phyloP scores from a whole-genome alignment of 768 basidiomycete species.

The Tubosaeta brunneosetosa region DNA sequence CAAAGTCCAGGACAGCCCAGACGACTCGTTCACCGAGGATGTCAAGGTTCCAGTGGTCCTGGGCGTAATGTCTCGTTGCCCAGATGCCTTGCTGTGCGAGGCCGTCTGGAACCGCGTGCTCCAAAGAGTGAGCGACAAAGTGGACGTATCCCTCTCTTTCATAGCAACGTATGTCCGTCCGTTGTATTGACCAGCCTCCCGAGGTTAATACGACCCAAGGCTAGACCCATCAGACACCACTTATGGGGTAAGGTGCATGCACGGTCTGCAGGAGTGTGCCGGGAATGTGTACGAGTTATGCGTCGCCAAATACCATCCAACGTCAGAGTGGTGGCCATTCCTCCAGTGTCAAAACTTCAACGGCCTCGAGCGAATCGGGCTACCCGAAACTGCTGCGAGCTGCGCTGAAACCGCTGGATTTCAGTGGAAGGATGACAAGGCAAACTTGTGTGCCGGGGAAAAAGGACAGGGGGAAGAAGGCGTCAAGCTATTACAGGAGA shows the following conservation, averaged over 20 bases:
- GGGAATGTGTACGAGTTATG: constrained; percentile 91
- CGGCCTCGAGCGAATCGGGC: constrained; percentile 58
- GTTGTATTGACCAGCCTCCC: constrained; percentile 2
- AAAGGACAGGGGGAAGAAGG: constrained; percentile 64
- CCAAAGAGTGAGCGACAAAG: constrained; percentile 53
- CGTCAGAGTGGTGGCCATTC: constrained; percentile 75
- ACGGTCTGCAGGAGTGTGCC: constrained; percentile 76
- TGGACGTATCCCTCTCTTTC: constrained; percentile 67
- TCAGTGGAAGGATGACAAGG: constrained; percentile 61
- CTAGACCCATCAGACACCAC: constrained; percentile 57
- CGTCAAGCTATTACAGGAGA: constrained; percentile 56
- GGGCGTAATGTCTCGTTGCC: constrained; percentile 69
- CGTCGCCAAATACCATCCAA: constrained; percentile 53
- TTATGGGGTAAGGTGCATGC: constrained; percentile 79
- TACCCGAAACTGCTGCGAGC: constrained; percentile 52
- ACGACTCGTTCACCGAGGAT: constrained; percentile 10
- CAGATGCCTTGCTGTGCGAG: constrained; percentile 83
- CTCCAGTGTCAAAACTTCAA: constrained; percentile 75
- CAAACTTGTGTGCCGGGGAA: constrained; percentile 54
- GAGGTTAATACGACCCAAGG: constrained; percentile 34
- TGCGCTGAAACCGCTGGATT: constrained; percentile 64
- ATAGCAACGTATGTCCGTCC: constrained; percentile 58
- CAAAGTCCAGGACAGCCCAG: constrained; percentile 18
- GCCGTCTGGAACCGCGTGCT: constrained; percentile 69
- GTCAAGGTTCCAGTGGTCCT: constrained; percentile 48